Conservation (phyloP, 345 rosid species). For the Ceriops tagal region DNA sequence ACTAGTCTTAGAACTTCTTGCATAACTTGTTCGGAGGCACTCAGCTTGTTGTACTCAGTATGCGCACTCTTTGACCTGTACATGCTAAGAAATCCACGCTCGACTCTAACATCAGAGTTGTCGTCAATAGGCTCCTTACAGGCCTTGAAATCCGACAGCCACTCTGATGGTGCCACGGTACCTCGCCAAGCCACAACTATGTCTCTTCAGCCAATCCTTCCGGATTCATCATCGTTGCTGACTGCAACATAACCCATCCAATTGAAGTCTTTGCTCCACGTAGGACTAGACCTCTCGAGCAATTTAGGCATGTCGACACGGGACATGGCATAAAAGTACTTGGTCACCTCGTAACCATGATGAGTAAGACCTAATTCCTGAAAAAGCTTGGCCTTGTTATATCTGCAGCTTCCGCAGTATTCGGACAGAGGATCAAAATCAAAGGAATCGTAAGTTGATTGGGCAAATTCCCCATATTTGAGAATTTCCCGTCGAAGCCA, state of each 20-base stretch:
- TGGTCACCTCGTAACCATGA: constrained; percentile 34
- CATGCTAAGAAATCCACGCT: constrained; percentile 38
- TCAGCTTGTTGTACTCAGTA: constrained; percentile 39
- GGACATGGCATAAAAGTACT: constrained; percentile 41
- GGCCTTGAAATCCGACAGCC: constrained; percentile 35
- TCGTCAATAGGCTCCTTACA: constrained; percentile 26
- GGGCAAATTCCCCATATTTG: constrained; percentile 44
- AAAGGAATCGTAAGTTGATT: constrained; percentile 42
- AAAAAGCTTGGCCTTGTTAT: constrained; percentile 27
- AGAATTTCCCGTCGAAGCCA: constrained; percentile 40
- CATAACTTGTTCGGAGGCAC: constrained; percentile 52
- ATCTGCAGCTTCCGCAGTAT: constrained; percentile 40
- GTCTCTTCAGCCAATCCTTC: constrained; percentile 38
- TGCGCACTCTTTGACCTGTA: constrained; percentile 34
- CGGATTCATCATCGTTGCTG: constrained; percentile 9
- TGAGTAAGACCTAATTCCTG: constrained; percentile 21
- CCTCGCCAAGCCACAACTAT: constrained; percentile 45
- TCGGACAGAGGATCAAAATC: constrained; percentile 13
- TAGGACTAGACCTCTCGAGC: constrained; percentile 28
- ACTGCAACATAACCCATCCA: constrained; percentile 49
- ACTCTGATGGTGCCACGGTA: constrained; percentile 38
- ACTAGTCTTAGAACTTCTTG: constrained; percentile 28
- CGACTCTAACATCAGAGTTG: neutral
- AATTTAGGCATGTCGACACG: constrained; percentile 38
- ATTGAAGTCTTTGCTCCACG: constrained; percentile 43